Conservation (phyloP, 2,329 filamentous ascomycete species). For the Fusarium annulatum region DNA sequence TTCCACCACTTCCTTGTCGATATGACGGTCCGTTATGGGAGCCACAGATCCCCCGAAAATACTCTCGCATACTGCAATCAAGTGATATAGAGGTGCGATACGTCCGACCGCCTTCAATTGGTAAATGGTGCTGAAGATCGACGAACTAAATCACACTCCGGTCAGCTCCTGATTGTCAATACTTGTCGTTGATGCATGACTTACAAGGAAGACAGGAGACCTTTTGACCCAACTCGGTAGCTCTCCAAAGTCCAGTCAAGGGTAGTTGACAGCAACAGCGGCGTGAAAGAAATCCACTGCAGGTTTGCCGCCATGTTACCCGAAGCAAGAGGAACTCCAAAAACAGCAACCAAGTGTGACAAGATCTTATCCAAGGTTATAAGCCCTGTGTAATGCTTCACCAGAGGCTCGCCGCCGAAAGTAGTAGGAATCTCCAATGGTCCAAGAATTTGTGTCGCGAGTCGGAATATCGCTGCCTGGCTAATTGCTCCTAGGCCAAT, state of each 20-base stretch:
- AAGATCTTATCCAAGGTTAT: neutral
- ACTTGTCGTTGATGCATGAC: accelerated
- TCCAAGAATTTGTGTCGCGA: accelerated
- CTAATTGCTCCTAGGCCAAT: accelerated
- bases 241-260: constrained; percentile 19
- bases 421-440: accelerated
- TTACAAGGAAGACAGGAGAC: neutral
- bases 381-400: neutral
- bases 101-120: neutral
- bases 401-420: neutral
- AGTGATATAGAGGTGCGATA: neutral
- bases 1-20: neutral
- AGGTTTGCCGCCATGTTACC: accelerated
- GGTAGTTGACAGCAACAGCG: neutral
- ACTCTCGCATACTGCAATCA: neutral
- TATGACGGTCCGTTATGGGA: accelerated
- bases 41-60: accelerated
- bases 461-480: neutral
- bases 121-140: neutral
- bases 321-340: neutral
- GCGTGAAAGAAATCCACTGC: neutral
- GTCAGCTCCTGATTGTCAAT: accelerated
- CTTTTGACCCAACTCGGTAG: neutral
- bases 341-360: neutral
- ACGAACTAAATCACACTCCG: neutral